phyloP scores from a whole-genome alignment of 1,139 yeast species.

The Lodderomyces beijingensis region DNA sequence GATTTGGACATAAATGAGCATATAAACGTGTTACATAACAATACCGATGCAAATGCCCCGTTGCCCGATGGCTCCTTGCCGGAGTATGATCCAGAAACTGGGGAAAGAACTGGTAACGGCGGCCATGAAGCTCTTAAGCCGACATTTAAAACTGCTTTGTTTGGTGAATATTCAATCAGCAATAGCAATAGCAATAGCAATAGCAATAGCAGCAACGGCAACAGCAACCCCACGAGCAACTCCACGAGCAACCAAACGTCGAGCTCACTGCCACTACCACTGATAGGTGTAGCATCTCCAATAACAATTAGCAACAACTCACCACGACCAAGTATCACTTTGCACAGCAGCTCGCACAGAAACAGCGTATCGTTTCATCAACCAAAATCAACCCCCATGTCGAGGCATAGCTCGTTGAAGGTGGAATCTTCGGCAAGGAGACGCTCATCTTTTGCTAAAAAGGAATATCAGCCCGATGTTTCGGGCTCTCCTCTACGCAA shows the following conservation, averaged over 20 bases:
- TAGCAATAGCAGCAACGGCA: not conserved
- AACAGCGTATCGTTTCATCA: conserved; percentile 12
- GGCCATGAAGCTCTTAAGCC: no score
- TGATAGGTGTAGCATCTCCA: conserved; percentile 6
- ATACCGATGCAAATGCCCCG: conserved; percentile 43
- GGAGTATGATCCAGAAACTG: conserved; percentile 2
- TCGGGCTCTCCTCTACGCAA: conserved; percentile 10
- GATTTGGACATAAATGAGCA: conserved; percentile 28
- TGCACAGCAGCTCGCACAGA: conserved; percentile 12
- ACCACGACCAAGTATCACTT: conserved; percentile 12
- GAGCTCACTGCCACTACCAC: conserved; percentile 10
- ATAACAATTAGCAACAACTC: conserved; percentile 8
- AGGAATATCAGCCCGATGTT: conserved; percentile 10
- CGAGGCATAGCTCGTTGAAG: conserved; percentile 4
- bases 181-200: not conserved
- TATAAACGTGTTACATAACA: conserved; percentile 41
- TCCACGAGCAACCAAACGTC: not conserved
- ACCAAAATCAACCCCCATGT: conserved; percentile 6
- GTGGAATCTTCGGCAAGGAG: conserved; percentile 1
- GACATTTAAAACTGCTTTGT: conserved; percentile 21
- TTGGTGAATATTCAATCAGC: no score
- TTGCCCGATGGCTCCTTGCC: conserved; percentile 20
- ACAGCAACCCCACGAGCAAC: not conserved
- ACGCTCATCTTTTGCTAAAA: conserved; percentile 2
- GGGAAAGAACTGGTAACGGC: not conserved